These are phyloP conservation scores for Simmondsia chinensis DNA, from an alignment of 148 eudicot genomes.

Conservation along the genomic window DNA sequence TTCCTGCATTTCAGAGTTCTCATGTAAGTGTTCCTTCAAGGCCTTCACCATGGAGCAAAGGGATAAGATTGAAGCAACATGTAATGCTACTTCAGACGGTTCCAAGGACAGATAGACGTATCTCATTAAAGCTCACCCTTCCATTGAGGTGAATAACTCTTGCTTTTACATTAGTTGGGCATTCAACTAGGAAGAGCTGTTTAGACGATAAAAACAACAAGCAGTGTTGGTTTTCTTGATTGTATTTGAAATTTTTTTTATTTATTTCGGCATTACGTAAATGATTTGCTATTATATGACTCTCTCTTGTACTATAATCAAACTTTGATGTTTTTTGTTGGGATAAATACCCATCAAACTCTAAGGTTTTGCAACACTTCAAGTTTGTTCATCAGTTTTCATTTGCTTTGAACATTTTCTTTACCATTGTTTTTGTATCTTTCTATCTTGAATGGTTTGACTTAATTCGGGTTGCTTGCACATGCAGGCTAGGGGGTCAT, in stretches of 20 bases:
- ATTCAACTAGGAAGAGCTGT: neutral
- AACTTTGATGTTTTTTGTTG: no score
- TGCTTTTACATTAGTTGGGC: neutral
- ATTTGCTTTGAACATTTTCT: neutral
- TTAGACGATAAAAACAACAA: no score
- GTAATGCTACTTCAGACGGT: conserved; percentile 18
- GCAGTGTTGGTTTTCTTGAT: no score
- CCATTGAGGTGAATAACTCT: conserved; percentile 36
- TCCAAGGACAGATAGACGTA: conserved; percentile 24
- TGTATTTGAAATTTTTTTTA: neutral
- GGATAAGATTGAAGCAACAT: conserved; percentile 23
- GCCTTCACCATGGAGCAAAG: conserved; percentile 34
- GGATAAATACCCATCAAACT: neutral
- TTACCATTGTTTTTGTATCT: neutral
- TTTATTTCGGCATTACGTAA: no score
- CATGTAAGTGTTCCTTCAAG: conserved; percentile 26
- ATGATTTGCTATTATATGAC: no score
- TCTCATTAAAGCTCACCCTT: conserved; percentile 27
- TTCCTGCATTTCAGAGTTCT: conserved; percentile 34
- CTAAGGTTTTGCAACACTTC: neutral
- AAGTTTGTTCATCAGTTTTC: neutral
- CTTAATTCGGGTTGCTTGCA: conserved; percentile 11
- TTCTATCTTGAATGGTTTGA: neutral
- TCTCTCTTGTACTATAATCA: no score
- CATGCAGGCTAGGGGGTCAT: conserved; percentile 38